phyloP scores from a whole-genome alignment of 345 rosid species.

The Ceriops decandra region DNA sequence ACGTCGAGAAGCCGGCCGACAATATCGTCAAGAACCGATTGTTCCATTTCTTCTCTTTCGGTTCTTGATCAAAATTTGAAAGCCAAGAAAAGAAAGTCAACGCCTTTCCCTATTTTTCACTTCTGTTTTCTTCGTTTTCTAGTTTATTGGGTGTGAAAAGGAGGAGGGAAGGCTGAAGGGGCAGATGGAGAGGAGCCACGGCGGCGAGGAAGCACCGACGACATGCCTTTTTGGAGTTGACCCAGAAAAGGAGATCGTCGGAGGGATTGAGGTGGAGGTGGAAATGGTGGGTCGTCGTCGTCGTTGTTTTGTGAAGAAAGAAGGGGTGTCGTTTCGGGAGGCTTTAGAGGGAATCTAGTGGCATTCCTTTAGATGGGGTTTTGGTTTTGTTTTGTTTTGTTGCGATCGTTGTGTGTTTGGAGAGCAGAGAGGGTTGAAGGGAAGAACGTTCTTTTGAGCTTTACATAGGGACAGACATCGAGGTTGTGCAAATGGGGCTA shows the following conservation, averaged over 20 bases:
- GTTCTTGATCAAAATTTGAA: background rate
- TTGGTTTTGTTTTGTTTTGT: too few species aligned
- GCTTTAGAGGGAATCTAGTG: too few species aligned
- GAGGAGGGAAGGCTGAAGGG: background rate
- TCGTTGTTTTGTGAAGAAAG: too few species aligned
- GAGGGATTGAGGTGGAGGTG: background rate
- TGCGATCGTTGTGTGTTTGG: background rate
- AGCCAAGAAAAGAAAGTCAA: conserved; percentile 6
- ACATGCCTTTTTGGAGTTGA: too few species aligned
- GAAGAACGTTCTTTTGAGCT: too few species aligned
- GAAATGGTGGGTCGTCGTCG: too few species aligned
- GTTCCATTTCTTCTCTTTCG: conserved; percentile 38
- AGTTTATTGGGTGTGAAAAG: background rate
- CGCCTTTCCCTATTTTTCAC: background rate
- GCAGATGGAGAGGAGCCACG: too few species aligned
- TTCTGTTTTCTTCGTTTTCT: background rate
- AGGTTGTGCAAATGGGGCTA: too few species aligned
- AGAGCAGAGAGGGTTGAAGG: background rate
- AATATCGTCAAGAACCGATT: conserved; percentile 54
- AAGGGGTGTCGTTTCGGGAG: too few species aligned
- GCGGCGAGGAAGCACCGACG: background rate
- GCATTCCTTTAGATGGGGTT: too few species aligned
- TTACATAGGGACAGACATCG: background rate
- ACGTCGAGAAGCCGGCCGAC: conserved; percentile 58
- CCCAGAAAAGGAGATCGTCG: too few species aligned